These are phyloP conservation scores for Lentinula detonsa DNA, from an alignment of 768 basidiomycete genomes.

Conservation along the genomic window DNA sequence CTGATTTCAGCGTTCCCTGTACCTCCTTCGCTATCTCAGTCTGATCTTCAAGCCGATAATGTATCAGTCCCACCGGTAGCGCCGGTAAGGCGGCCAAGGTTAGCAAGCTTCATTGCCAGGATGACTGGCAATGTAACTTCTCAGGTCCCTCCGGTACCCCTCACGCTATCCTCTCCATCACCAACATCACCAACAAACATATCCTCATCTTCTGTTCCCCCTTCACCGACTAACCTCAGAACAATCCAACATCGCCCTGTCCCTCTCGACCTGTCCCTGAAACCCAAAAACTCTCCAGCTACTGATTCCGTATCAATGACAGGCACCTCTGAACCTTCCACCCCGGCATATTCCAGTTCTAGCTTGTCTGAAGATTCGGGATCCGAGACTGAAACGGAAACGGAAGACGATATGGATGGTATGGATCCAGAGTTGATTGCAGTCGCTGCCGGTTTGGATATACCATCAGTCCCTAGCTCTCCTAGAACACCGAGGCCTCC, in stretches of 20 bases:
- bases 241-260: not conserved
- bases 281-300: not conserved
- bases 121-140: not conserved
- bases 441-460: not conserved
- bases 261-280: not conserved
- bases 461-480: not conserved
- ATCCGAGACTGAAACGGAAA: constrained; percentile 1
- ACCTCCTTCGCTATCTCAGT: not conserved
- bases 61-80: not conserved
- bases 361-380: not conserved
- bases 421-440: constrained; percentile 6
- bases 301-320: not conserved
- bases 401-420: constrained; percentile 1
- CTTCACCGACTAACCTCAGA: not conserved
- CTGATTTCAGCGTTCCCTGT: not conserved
- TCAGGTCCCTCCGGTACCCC: not conserved
- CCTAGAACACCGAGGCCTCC: not conserved
- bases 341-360: not conserved
- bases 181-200: not conserved
- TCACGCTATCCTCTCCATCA: not conserved
- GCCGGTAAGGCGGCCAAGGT: not conserved
- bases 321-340: not conserved
- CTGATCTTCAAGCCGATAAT: not conserved
- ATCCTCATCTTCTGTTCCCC: not conserved
- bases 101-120: constrained; percentile 1